A percentile compares a stretch with the other conserved stretches of the same genome.
These are phyloP conservation scores for Chaetomiaceae sp. DNA, from an alignment of 2,329 filamentous ascomycete species.

Conservation along the genomic window DNA sequence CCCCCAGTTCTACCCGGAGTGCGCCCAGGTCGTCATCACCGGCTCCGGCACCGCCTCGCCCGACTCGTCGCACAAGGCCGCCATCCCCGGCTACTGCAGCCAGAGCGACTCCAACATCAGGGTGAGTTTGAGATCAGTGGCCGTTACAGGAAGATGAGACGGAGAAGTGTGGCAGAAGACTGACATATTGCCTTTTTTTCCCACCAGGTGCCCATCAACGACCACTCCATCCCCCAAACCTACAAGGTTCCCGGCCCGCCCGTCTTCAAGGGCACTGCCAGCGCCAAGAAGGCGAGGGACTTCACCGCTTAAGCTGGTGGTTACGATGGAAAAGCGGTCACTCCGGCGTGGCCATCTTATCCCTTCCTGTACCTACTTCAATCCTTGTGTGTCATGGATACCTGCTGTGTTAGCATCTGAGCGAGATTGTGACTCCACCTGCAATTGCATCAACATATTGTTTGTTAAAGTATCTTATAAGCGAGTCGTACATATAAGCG, in stretches of 20 bases:
- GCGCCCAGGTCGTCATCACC: slow-evolving; percentile 46
- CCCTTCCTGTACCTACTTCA: too few relatives aligned
- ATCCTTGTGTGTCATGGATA: too few relatives aligned
- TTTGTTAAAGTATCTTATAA: too few relatives aligned
- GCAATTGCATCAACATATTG: too few relatives aligned
- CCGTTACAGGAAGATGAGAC: neutral
- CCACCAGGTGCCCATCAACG: slow-evolving; percentile 24
- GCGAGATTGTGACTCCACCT: too few relatives aligned
- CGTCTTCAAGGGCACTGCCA: slow-evolving; percentile 20
- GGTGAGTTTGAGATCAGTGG: slow-evolving; percentile 11
- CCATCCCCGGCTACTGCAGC: slow-evolving; percentile 28
- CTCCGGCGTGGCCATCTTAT: too few relatives aligned
- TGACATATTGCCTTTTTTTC: too few relatives aligned
- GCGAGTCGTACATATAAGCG: too few relatives aligned
- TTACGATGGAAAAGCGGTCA: too few relatives aligned
- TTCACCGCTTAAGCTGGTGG: slow-evolving; percentile 12
- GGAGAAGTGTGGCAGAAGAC: slow-evolving; percentile 5
- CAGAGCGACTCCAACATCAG: slow-evolving; percentile 26
- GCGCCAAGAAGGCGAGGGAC: slow-evolving; percentile 11
- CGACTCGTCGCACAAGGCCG: slow-evolving; percentile 25
- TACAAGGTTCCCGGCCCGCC: slow-evolving; percentile 25
- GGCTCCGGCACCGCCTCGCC: slow-evolving; percentile 38
- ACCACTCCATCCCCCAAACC: slow-evolving; percentile 22
- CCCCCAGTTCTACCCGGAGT: slow-evolving; percentile 49
- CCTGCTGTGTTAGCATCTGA: too few relatives aligned